phyloP scores from a whole-genome alignment of 2,329 filamentous ascomycete genomes.

The Trichophaea hybrida region DNA sequence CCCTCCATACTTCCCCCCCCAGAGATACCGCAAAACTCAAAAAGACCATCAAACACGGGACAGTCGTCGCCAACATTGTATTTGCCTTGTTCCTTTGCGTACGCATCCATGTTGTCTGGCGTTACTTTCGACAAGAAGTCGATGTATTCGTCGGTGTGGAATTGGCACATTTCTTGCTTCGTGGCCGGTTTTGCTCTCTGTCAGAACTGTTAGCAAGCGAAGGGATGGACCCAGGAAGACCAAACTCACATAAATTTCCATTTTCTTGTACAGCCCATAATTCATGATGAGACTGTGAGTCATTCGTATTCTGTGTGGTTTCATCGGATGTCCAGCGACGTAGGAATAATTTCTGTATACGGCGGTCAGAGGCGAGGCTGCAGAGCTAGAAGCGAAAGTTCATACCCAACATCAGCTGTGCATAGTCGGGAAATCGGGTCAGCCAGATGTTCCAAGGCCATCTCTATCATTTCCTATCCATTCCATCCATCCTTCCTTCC shows the following conservation, averaged over 20 bases:
- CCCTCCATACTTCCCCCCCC: slow-evolving; percentile 58
- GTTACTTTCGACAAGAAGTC: slow-evolving; percentile 57
- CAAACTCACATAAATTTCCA: slow-evolving; percentile 51
- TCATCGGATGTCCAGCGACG: slow-evolving; percentile 45
- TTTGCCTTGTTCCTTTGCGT: slow-evolving; percentile 52
- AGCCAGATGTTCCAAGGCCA: not conserved
- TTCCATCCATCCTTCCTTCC: not conserved
- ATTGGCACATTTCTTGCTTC: slow-evolving; percentile 58
- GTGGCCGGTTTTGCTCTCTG: slow-evolving; percentile 46
- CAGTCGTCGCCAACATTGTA: slow-evolving; percentile 53
- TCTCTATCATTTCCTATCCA: too few species aligned
- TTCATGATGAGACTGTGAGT: slow-evolving; percentile 54
- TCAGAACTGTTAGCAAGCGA: slow-evolving; percentile 6
- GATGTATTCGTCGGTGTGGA: slow-evolving; percentile 60
- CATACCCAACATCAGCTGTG: slow-evolving; percentile 27
- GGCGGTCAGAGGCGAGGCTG: not conserved
- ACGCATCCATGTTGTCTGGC: slow-evolving; percentile 57
- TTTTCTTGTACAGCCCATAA: slow-evolving; percentile 57
- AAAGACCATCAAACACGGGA: slow-evolving; percentile 55
- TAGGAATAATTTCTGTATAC: slow-evolving; percentile 40
- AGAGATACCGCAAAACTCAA: slow-evolving; percentile 57
- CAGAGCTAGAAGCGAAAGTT: slow-evolving; percentile 1
- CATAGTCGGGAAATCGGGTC: slow-evolving; percentile 5
- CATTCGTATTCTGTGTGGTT: slow-evolving; percentile 51
- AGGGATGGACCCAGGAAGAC: not conserved